Base-by-base conservation (phyloP, 495 filamentous ascomycete species). In the Aspergillus nanangensis region DNA sequence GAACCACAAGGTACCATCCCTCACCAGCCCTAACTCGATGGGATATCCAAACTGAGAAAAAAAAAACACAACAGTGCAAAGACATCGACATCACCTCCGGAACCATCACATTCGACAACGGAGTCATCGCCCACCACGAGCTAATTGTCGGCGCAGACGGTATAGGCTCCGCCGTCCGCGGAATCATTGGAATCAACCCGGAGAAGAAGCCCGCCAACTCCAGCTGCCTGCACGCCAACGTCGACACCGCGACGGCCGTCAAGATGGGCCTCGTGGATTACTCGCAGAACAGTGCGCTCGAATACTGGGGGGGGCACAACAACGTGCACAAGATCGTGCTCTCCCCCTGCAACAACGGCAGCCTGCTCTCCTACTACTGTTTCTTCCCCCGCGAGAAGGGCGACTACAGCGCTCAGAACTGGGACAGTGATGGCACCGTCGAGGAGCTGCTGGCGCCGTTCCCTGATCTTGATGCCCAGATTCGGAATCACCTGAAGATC, bases 291-390 rank as follows among this genome's bases (percentile, higher is more conserved):
- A 64, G 56, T 14, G 72, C 72, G 2, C 48, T 76, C 3, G 66
- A 76, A 43, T 74, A 72, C 58, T 76, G 72, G 72, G 72, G 72
- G 10, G 72, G 72, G 13, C 69, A 72, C 41, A 66, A 72, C 38
- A 66, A 67, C 33, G 64, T n/a, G n/a, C n/a, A 72, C 27, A 76
- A 76, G 53, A 76, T 76, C 38, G 71, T 74, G 4, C 55, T 74
- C 8, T 74, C 71, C 1, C 72, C 72, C 3, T 76, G 70, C 55
- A 70, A 71, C 47, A 65, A 66, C 31, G 72, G 72, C 9, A 61
- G 64, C 17, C 57, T 76, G 4, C 60, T 72, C 4, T 73, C 69
- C 0, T 76, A 71, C 48, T 76, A 76, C 48, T 76, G 72, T 53
- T 76, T 76, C 62, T 76, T 74, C 52, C 64, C 72, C 1, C 61